Conservation (phyloP, 2,329 filamentous ascomycete genomes). For the Fonsecaea pugnacius region DNA sequence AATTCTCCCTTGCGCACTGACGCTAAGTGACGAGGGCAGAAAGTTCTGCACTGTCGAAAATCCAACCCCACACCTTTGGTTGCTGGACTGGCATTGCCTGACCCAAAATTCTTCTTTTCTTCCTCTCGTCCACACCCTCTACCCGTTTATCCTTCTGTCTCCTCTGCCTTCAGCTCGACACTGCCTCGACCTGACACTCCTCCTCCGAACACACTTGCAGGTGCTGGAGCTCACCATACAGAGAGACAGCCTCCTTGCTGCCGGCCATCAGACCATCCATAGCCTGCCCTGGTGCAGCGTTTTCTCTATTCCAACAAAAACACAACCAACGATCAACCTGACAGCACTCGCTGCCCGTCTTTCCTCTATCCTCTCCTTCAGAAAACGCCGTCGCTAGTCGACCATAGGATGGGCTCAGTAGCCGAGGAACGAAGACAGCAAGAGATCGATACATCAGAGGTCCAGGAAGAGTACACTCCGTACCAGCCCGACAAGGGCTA, state of each 20-base stretch:
- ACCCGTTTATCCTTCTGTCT: conserved; percentile 23
- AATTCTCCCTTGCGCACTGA: background rate
- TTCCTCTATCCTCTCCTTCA: conserved; percentile 1
- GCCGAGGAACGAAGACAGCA: conserved; percentile 55
- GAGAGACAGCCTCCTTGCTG: conserved; percentile 33
- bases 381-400: conserved; percentile 28
- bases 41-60: conserved; percentile 21
- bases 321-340: background rate
- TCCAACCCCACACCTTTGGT: conserved; percentile 27
- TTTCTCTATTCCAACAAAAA: background rate
- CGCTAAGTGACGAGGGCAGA: conserved; percentile 15
- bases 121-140: conserved; percentile 25
- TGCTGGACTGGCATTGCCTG: conserved; percentile 11
- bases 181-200: background rate
- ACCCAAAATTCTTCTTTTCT: conserved; percentile 33
- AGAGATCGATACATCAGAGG: conserved; percentile 50
- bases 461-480: conserved; percentile 56
- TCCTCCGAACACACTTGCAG: conserved; percentile 15
- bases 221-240: conserved; percentile 23
- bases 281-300: conserved; percentile 1
- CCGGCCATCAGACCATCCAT: conserved; percentile 3
- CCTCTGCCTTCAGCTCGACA: conserved; percentile 22
- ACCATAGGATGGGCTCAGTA: conserved; percentile 54
- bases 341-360: background rate
- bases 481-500: conserved; percentile 66